These are phyloP conservation scores for Leavenworthia alabamica DNA, from an alignment of 345 rosid genomes.

Conservation along the genomic window DNA sequence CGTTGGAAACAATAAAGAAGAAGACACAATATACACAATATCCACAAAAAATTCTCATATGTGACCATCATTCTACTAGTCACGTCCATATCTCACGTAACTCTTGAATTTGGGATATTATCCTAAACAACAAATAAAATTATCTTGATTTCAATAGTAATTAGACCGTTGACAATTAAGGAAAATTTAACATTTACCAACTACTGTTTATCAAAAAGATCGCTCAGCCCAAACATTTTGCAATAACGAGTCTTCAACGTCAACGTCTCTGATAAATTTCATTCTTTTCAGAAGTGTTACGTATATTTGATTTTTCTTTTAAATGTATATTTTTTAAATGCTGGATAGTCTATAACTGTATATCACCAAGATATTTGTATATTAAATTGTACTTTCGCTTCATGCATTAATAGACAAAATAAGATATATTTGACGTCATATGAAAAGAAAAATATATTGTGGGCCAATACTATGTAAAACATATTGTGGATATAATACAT, in stretches of 20 bases:
- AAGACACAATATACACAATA: neutral
- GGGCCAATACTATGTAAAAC: conserved; percentile 1
- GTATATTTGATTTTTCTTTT: neutral
- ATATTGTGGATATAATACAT: neutral
- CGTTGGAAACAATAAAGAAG: neutral
- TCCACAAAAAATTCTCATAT: neutral
- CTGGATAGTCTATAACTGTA: neutral
- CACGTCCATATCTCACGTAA: neutral
- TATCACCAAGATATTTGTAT: neutral
- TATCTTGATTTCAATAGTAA: neutral
- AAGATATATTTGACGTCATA: neutral
- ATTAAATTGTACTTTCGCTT: neutral
- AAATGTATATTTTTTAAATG: neutral
- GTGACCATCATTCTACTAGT: neutral
- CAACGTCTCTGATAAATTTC: too few species aligned
- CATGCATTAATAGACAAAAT: neutral
- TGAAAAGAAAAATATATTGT: conserved; percentile 6
- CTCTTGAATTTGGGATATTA: neutral
- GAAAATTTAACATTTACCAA: neutral
- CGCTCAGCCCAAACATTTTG: neutral
- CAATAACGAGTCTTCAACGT: neutral
- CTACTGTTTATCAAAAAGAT: conserved; percentile 1
- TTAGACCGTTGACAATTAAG: neutral
- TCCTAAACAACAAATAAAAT: too few species aligned
- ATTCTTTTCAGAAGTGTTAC: neutral